Percentiles rank a stretch among this genome's conserved stretches.
phyloP scores from a whole-genome alignment of 306 rosid genomes.

The Lupinus albus region DNA sequence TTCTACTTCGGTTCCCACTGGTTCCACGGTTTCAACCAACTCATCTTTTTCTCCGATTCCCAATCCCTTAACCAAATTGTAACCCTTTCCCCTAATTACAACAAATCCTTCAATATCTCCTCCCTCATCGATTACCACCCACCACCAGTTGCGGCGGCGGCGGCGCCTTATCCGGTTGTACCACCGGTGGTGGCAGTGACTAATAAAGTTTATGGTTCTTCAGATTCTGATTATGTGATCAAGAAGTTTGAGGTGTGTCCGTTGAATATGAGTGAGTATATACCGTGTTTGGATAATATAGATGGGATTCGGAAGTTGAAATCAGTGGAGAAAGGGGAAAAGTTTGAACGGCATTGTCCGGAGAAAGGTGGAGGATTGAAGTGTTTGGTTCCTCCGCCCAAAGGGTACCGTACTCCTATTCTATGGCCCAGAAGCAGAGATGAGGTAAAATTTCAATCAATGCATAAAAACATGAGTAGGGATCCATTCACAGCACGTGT shows the following conservation, averaged over 20 bases:
- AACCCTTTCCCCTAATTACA: slow-evolving; percentile 63
- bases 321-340: slow-evolving; percentile 71
- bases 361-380: slow-evolving; percentile 52
- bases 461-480: not conserved
- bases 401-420: slow-evolving; percentile 70
- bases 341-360: slow-evolving; percentile 86
- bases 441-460: slow-evolving; percentile 56
- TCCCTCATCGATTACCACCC: slow-evolving; percentile 45
- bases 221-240: slow-evolving; percentile 31
- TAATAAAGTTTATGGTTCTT: slow-evolving; percentile 36
- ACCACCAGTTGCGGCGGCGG: slow-evolving; percentile 34
- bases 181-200: too few relatives aligned
- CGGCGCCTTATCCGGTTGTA: slow-evolving; percentile 36
- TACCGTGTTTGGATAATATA: slow-evolving; percentile 87
- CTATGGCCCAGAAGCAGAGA: slow-evolving; percentile 94
- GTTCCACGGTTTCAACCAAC: slow-evolving; percentile 73
- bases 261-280: slow-evolving; percentile 65
- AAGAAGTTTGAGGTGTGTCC: slow-evolving; percentile 67
- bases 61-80: slow-evolving; percentile 46
- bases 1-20: slow-evolving; percentile 80
- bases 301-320: slow-evolving; percentile 63
- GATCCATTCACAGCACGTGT: too few relatives aligned
- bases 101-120: slow-evolving; percentile 53
- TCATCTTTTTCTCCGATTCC: slow-evolving; percentile 63
- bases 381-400: slow-evolving; percentile 93